Base-by-base conservation (phyloP, 768 basidiomycete genomes). In the Myochromella boudieri region DNA sequence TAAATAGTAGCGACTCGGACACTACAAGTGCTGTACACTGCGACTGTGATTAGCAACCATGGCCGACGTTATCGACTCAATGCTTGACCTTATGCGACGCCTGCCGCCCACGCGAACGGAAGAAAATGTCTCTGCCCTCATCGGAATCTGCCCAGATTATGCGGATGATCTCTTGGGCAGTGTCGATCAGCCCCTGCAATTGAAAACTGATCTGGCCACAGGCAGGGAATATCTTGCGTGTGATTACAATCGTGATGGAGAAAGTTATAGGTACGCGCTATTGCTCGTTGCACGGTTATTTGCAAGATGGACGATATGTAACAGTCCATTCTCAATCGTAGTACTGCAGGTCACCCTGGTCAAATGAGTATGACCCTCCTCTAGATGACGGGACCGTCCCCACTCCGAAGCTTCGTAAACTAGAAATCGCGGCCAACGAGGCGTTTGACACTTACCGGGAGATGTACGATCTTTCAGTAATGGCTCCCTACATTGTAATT, bases 361-460 rank as follows among this genome's bases (percentile, higher is more conserved):
- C 95, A 18, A 99, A 98, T 64, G 86, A 90, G 62, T 99, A 98
- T 61, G 86, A 93, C 52, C 91, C 94, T 18, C 87, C 87, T 1
- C 66, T 93, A 36, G 86, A 94, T 15, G 91, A 95, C 53, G 95
- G 92, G 2, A 94, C 95, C 3, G 71, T 81, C 2, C 97, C 97
- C 0, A 84, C 87, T 6, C 68, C 84, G 14, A 90, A 85, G 60
- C 78, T 98, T 48, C 82, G 97, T 46, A 89, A 93, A 60, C 74
- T 99, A 20, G 97, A 99, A 66, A 84, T 94, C 46, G 74, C 88
- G 8, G 91, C 95, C 27, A 98, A 98, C 60, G 91, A 95, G 52
- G 95, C 94, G 8, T 98, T 99, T 60, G 94, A 97, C 62, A 93
- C 92, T 2, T 99, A 99, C 67, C 84, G 95, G 20, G 95, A 97